Evolutionary conservation across 805 yeast genomes (phyloP), one percentile per base, ranked within the genome.

Genomic region (Debaryomyces hansenii): DNA sequence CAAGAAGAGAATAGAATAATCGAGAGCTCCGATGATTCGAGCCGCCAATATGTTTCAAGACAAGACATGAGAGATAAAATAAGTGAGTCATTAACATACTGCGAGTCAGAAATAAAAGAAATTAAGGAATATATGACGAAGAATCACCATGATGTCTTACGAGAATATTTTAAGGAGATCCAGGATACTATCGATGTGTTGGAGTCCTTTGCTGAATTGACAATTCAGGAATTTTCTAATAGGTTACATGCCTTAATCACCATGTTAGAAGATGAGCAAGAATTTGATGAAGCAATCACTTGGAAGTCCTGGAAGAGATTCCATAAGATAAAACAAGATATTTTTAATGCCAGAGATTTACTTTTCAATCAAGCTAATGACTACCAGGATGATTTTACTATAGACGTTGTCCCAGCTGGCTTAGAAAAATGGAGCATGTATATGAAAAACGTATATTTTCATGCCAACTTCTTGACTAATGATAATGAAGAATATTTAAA

Each of bases 171-270:
- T 42, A 46, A 47, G 14, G 59, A 56, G 3, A 53, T 66, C 18
- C 78, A 73, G 47, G 64, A 63, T 24, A 75, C 84, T 32, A 73
- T 85, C 44, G 91, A 87, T 51, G 75, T 84, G 0, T 77, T 83
- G 59, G 91, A 86, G 61, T 86, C 86, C 50, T 87, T 86, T 72
- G 83, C 85, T 5, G 90, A 85, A 45, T 77, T 81, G 5, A 74
- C 87, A 24, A 74, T 85, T 45, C 75, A 69, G 53, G 89, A 85
- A 53, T 85, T 84, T 66, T 78, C 86, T 6, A 77, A 78, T 43
- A 77, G 80, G 47, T 74, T 86, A 58, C 76, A 83, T 42, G 67
- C 69, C 16, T 52, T 67, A 45, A 43, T 55, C 18, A 42, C 42
- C n/a, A 48, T 43, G 3, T 46, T 62, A 15, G 54, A 54, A 15